Evolutionary conservation across 805 yeast genomes (phyloP), one percentile per base, ranked within the genome.

Genomic region (Hanseniaspora vineae): DNA sequence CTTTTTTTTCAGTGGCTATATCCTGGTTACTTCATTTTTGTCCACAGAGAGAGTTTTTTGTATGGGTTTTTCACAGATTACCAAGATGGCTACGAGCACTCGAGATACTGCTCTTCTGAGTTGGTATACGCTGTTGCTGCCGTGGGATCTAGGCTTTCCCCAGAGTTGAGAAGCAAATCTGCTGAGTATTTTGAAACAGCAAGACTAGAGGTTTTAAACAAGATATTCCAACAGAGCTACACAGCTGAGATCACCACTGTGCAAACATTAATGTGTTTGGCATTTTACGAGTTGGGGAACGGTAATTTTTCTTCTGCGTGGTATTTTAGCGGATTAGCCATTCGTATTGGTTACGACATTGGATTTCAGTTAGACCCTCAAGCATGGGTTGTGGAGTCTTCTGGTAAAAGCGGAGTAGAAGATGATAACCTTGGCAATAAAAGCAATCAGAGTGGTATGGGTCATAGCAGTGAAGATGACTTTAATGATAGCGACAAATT

Each of bases 341-440:
- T 78, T 54, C 62, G 84, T 46, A 78, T 79, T 68, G 85, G 85
- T 1, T 75, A 71, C 53, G 81, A 78, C 57, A 64, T 79, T 54
- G 84, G 84, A 1, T 78, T 78, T 55, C 82, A 79, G 55, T 61
- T 78, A 47, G 72, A 76, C 51, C 83, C 84, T 1, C 66, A 73
- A 50, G 76, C 72, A n/a, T 78, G 82, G 82, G 70, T 71, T 52
- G 55, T 23, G 10, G 32, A 40, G 19, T 20, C 43, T 18, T 20
- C 43, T 18, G 18, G 18, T 6, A 39, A 18, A 11, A 39, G 6
- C 8, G 29, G 29, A 8, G 4, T 23, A 5, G 29, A 23, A 23
- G 29, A 23, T 23, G 29, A 23, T 23, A 23, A 4, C 29, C 6
- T 23, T 23, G 29, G 29, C 29, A 23, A 23, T 8, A 23, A 23